Conservation (phyloP, 345 rosid genomes). For the Anacardium occidentale region DNA sequence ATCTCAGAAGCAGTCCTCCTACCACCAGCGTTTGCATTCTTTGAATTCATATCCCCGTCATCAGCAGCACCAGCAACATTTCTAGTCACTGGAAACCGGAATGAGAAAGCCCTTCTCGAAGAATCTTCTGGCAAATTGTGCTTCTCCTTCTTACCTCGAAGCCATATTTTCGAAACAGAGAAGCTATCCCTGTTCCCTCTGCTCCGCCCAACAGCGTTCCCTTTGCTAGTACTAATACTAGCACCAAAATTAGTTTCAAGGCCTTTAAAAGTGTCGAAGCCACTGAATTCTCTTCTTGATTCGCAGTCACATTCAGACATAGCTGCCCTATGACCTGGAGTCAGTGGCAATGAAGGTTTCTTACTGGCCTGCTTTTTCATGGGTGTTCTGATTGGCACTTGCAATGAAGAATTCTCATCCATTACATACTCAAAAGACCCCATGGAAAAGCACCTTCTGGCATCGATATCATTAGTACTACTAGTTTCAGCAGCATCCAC, state of each 20-base stretch:
- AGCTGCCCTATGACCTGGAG: slow-evolving; percentile 62
- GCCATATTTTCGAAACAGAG: slow-evolving; percentile 89
- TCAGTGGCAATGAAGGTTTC: slow-evolving; percentile 51
- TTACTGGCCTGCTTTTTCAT: slow-evolving; percentile 54
- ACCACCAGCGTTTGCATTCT: slow-evolving; percentile 18
- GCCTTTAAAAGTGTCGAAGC: slow-evolving; percentile 31
- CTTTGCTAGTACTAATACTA: slow-evolving; percentile 17
- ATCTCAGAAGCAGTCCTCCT: slow-evolving; percentile 42
- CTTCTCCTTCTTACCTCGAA: slow-evolving; percentile 61
- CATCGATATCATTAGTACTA: slow-evolving; percentile 47
- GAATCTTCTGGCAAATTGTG: slow-evolving; percentile 36
- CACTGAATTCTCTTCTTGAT: slow-evolving; percentile 56
- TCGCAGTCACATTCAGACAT: slow-evolving; percentile 68
- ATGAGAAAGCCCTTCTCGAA: slow-evolving; percentile 68
- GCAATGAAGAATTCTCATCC: slow-evolving; percentile 71
- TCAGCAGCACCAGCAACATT: slow-evolving; percentile 18
- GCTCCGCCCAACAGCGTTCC: slow-evolving; percentile 27
- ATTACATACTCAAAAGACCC: slow-evolving; percentile 91
- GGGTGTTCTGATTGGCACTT: slow-evolving; percentile 68
- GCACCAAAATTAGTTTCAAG: slow-evolving; percentile 22
- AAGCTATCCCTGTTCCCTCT: slow-evolving; percentile 57
- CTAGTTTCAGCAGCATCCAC: slow-evolving; percentile 58
- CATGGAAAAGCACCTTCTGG: slow-evolving; percentile 91
- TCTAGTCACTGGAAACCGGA: slow-evolving; percentile 41
- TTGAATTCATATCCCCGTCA: slow-evolving; percentile 29